Evolutionary conservation across 441 rosid genomes (phyloP).

Genomic region (Aquilaria agallochum): DNA sequence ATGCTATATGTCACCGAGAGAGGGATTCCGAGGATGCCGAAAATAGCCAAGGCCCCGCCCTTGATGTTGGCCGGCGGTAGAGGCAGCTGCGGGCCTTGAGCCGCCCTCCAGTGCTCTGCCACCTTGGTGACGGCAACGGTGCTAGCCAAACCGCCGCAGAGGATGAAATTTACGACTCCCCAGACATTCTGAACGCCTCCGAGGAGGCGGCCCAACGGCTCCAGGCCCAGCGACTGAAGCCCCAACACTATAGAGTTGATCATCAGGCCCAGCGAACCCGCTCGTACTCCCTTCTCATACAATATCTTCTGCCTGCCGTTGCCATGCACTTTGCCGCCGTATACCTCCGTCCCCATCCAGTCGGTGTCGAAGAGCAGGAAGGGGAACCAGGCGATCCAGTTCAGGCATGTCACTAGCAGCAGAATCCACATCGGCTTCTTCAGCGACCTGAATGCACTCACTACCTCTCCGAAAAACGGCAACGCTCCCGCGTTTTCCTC

Average conservation of each 20-base stretch:
- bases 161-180: constrained; percentile 63
- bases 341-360: constrained; percentile 91
- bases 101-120: constrained; percentile 46
- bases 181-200: constrained; percentile 66
- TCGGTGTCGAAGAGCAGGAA: constrained; percentile 83
- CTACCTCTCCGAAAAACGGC: constrained; percentile 44
- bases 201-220: constrained; percentile 33
- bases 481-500: neutral
- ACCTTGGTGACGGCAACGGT: constrained; percentile 54
- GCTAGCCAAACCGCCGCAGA: constrained; percentile 49
- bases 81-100: constrained; percentile 18
- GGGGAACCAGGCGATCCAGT: constrained; percentile 93
- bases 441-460: constrained; percentile 42
- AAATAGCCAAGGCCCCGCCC: constrained; percentile 59
- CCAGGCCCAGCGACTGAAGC: constrained; percentile 41
- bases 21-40: constrained; percentile 70
- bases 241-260: constrained; percentile 68
- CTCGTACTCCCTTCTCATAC: constrained; percentile 60
- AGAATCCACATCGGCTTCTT: constrained; percentile 80
- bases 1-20: constrained; percentile 78
- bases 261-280: constrained; percentile 77
- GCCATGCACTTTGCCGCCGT: constrained; percentile 50
- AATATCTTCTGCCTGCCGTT: constrained; percentile 19
- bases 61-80: constrained; percentile 44
- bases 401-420: constrained; percentile 65